Evolutionary conservation across 371 early-diverging fungal genomes (phyloP).

Genomic region (Dichotomocladium elegans): DNA sequence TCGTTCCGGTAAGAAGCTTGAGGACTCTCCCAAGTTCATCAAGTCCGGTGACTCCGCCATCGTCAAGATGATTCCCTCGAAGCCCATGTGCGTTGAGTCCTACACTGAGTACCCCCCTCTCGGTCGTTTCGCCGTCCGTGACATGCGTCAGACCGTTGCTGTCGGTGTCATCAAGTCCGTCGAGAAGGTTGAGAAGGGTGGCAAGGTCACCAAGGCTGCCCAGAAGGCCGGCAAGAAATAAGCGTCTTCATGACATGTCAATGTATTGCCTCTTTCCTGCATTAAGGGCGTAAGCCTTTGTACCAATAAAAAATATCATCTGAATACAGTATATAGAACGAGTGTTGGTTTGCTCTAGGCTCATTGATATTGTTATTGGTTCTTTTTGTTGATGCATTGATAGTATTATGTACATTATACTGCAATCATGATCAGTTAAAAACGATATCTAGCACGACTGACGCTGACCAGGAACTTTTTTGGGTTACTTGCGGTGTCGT

Average conservation of each 20-base stretch:
- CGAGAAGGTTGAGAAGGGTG: conserved; percentile 71
- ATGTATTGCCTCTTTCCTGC: too few relatives aligned
- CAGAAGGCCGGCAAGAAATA: conserved; percentile 75
- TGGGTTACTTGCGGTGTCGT: conserved; percentile 30
- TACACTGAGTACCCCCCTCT: conserved; percentile 92
- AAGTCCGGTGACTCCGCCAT: conserved; percentile 94
- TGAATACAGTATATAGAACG: too few relatives aligned
- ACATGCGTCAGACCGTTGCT: conserved; percentile 92
- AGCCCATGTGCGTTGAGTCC: conserved; percentile 96
- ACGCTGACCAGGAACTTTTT: conserved; percentile 55
- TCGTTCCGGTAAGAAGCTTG: conserved; percentile 67
- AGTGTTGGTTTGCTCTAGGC: too few relatives aligned
- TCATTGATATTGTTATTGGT: too few relatives aligned
- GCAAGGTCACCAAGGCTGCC: conserved; percentile 67
- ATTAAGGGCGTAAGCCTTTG: too few relatives aligned
- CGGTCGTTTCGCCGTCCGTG: conserved; percentile 97
- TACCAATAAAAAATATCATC: too few relatives aligned
- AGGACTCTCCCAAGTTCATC: conserved; percentile 66
- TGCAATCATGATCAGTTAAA: too few relatives aligned
- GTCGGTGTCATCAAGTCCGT: conserved; percentile 96
- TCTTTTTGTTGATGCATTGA: too few relatives aligned
- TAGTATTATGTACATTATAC: too few relatives aligned
- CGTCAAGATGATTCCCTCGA: conserved; percentile 92
- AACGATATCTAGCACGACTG: conserved; percentile 47
- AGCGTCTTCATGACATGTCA: conserved; percentile 11